Conservation (phyloP, 371 early-diverging fungal species). For the Smittium culicis region DNA sequence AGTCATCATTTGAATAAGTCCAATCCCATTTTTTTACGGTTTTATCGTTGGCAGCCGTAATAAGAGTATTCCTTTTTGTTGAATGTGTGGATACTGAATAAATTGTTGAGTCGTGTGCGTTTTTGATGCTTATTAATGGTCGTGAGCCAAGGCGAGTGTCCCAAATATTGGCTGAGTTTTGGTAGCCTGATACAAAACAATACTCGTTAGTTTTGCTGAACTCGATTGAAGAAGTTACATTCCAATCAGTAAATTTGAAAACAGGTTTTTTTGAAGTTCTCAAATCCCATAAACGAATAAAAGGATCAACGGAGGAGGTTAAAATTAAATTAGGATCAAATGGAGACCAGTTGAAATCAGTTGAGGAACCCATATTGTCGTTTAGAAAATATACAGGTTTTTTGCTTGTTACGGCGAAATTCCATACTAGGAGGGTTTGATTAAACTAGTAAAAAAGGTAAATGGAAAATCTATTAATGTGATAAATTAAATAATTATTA, state of each 20-base stretch:
- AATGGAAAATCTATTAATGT: too few relatives aligned
- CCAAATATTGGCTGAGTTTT: conserved; percentile 10
- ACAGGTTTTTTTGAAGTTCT: conserved; percentile 3
- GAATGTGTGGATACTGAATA: conserved; percentile 7
- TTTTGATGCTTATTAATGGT: conserved; percentile 5
- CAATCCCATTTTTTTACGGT: conserved; percentile 11
- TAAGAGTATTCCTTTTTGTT: conserved; percentile 1
- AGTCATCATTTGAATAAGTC: background rate
- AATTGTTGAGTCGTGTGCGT: conserved; percentile 8
- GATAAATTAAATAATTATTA: too few relatives aligned
- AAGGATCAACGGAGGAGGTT: conserved; percentile 10
- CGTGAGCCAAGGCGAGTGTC: conserved; percentile 1
- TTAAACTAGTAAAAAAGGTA: background rate
- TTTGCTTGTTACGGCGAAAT: conserved; percentile 9
- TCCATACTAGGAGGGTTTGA: conserved; percentile 10
- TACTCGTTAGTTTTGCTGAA: conserved; percentile 8
- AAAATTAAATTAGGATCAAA: conserved; percentile 7
- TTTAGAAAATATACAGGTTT: conserved; percentile 2
- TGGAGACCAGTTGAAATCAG: conserved; percentile 9
- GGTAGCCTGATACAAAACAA: conserved; percentile 11
- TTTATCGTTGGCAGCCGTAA: conserved; percentile 6
- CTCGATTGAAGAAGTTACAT: conserved; percentile 6
- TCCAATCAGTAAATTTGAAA: conserved; percentile 7
- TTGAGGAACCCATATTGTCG: conserved; percentile 8
- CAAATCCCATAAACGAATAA: conserved; percentile 8